Evolutionary conservation across 768 basidiomycete species (phyloP).

Genomic region (Lactarius akahatsu): DNA sequence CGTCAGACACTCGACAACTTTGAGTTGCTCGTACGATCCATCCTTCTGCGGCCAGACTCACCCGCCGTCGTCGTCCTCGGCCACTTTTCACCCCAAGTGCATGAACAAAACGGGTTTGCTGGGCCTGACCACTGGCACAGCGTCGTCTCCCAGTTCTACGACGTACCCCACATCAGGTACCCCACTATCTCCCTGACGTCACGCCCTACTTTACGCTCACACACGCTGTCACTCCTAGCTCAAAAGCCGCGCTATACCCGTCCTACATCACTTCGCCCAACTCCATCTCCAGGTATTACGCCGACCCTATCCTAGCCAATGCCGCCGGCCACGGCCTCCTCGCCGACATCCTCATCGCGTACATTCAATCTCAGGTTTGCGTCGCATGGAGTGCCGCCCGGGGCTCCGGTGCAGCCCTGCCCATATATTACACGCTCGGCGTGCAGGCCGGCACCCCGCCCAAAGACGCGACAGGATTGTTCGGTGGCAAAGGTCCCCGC

Average conservation of each 20-base stretch:
- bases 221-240: constrained; percentile 40
- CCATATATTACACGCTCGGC: constrained; percentile 27
- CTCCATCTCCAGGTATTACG: constrained; percentile 67
- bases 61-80: constrained; percentile 95
- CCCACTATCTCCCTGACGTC: constrained; percentile 18
- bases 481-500: constrained; percentile 82
- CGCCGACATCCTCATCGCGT: constrained; percentile 87
- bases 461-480: constrained; percentile 59
- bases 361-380: constrained; percentile 89
- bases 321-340: constrained; percentile 79
- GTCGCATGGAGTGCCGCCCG: constrained; percentile 70
- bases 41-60: constrained; percentile 85
- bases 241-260: constrained; percentile 79
- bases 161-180: constrained; percentile 85
- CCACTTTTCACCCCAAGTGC: constrained; percentile 88
- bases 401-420: constrained; percentile 25
- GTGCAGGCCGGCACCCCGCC: constrained; percentile 39
- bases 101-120: constrained; percentile 74
- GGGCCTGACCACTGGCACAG: constrained; percentile 91
- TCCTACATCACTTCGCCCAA: constrained; percentile 75
- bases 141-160: constrained; percentile 94
- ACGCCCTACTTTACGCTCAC: background rate
- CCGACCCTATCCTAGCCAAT: constrained; percentile 82
- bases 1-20: constrained; percentile 75
- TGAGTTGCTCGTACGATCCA: constrained; percentile 87